phyloP scores from a whole-genome alignment of 1,284 basidiomycete genomes.

The Marasmius fiardii region DNA sequence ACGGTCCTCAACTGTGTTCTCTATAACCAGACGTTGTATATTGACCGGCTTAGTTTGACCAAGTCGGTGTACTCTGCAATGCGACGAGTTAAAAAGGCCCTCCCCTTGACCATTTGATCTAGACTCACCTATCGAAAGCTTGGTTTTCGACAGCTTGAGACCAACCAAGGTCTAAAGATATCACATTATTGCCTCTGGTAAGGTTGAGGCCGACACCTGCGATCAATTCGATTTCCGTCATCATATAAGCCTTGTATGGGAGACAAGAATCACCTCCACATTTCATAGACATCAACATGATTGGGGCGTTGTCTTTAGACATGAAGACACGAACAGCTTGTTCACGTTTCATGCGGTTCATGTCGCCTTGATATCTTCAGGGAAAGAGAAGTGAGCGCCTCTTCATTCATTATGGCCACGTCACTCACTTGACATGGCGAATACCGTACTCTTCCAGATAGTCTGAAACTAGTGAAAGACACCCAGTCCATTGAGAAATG shows the following conservation, averaged over 20 bases:
- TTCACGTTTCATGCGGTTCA: conserved; percentile 48
- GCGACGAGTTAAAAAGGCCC: conserved; percentile 21
- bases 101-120: not conserved
- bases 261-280: conserved; percentile 43
- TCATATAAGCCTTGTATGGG: not conserved
- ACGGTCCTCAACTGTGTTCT: conserved; percentile 58
- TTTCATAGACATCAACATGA: conserved; percentile 60
- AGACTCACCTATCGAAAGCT: conserved; percentile 39
- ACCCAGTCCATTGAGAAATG: conserved; percentile 61
- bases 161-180: conserved; percentile 61
- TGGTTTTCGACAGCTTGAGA: conserved; percentile 56
- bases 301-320: conserved; percentile 47
- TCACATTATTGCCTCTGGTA: conserved; percentile 59
- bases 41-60: conserved; percentile 52
- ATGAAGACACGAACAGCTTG: conserved; percentile 52
- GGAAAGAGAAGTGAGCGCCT: too few species aligned
- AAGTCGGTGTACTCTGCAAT: conserved; percentile 43
- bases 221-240: not conserved
- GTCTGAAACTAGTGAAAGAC: conserved; percentile 50
- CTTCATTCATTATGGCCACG: not conserved
- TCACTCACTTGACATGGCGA: conserved; percentile 47
- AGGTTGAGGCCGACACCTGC: conserved; percentile 53
- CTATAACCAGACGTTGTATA: conserved; percentile 58
- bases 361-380: conserved; percentile 57
- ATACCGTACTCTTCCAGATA: conserved; percentile 49